phyloP scores from a whole-genome alignment of 345 rosid genomes.

The Erodium maritimum region DNA sequence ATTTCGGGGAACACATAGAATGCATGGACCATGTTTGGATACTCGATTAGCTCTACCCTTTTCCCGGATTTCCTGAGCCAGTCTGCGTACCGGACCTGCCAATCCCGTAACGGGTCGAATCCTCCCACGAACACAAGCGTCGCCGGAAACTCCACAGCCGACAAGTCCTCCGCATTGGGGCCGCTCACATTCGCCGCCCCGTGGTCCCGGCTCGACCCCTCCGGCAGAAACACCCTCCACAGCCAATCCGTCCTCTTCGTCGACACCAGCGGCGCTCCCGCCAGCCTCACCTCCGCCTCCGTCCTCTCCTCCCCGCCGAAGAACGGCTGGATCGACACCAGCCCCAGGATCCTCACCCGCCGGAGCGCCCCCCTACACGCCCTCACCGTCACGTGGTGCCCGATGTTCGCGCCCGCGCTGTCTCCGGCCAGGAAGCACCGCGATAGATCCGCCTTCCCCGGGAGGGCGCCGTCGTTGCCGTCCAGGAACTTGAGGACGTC shows the following conservation, averaged over 20 bases:
- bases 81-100: slow-evolving; percentile 62
- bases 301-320: slow-evolving; percentile 77
- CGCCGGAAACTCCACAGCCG: slow-evolving; percentile 39
- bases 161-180: slow-evolving; percentile 30
- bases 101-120: slow-evolving; percentile 67
- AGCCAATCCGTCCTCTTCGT: slow-evolving; percentile 35
- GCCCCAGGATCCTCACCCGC: slow-evolving; percentile 26
- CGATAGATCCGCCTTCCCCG: slow-evolving; percentile 35
- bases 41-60: slow-evolving; percentile 46
- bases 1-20: slow-evolving; percentile 71
- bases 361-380: slow-evolving; percentile 15
- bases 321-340: slow-evolving; percentile 62
- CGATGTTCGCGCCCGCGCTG: slow-evolving; percentile 73
- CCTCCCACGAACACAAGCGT: slow-evolving; percentile 42
- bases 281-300: slow-evolving; percentile 38
- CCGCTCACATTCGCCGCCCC: slow-evolving; percentile 35
- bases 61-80: slow-evolving; percentile 67
- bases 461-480: slow-evolving; percentile 29
- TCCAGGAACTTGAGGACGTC: slow-evolving; percentile 49
- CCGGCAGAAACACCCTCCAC: slow-evolving; percentile 49
- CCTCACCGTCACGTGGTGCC: slow-evolving; percentile 57
- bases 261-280: slow-evolving; percentile 27
- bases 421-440: slow-evolving; percentile 64
- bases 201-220: slow-evolving; percentile 50
- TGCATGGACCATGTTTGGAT: slow-evolving; percentile 63